Evolutionary conservation across 1,284 basidiomycete genomes (phyloP), one percentile per base, ranked within the genome.

Genomic region (Anthracocystis walkeri): DNA sequence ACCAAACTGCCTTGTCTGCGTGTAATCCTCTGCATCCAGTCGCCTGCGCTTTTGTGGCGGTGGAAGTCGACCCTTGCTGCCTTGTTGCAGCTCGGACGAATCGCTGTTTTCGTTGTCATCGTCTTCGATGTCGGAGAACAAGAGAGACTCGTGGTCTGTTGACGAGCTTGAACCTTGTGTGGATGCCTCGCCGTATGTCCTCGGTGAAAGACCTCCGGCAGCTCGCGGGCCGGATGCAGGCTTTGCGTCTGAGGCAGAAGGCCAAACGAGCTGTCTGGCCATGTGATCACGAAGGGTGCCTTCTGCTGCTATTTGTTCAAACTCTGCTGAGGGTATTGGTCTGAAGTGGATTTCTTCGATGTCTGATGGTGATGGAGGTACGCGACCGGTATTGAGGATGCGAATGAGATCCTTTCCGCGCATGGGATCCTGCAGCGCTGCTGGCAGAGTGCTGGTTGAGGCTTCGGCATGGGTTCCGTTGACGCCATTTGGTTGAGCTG

Each of bases 361-460:
- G n/a, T 64, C 60, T 4, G 48, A 25, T 5, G 66, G 44, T n/a
- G 62, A 62, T 21, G 63, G 61, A 10, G 29, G 46, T 0, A 66
- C 52, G 20, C 72, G 63, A 16, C 72, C 72, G 11, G 62, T 52
- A 14, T 60, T 59, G 14, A 75, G 56, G 18, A 63, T n/a, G 41
- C 66, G 58, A 12, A 69, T 20, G 23, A 75, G 67, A 51, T 75
- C 73, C 40, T 71, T 67, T 21, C 67, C 73, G 14, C 73, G 67
- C 64, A 71, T 60, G 12, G 73, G 67, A 46, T 75, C 60, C 40
- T 60, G 59, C 45, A 75, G 31, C 1, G 66, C 62, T 40, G 59
- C 45, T n/a, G 48, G 44, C 48, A 55, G 33, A 20, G 58, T 49
- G 50, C 55, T 59, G 16, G 44, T 29, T 14, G 50, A 14, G 29